phyloP scores from a whole-genome alignment of 805 yeast species.

The Ogataea paradorogensis region DNA sequence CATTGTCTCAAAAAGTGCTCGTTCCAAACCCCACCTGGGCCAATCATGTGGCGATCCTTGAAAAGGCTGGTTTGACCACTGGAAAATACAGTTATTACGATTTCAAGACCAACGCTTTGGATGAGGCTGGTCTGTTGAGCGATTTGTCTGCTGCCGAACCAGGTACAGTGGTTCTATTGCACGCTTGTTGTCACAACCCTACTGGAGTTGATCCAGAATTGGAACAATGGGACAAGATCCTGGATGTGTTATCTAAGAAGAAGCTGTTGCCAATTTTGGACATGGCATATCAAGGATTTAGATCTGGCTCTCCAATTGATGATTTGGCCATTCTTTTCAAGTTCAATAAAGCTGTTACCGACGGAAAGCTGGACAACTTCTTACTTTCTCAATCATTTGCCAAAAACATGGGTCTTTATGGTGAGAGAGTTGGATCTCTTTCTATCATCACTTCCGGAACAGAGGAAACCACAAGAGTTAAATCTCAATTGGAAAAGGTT shows the following conservation, averaged over 20 bases:
- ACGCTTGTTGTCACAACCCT: slow-evolving; percentile 97
- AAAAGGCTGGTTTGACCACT: slow-evolving; percentile 64
- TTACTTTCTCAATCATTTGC: slow-evolving; percentile 88
- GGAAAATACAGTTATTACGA: slow-evolving; percentile 72
- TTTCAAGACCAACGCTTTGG: slow-evolving; percentile 55
- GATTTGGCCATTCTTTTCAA: slow-evolving; percentile 56
- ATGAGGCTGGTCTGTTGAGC: slow-evolving; percentile 58
- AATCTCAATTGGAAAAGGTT: slow-evolving; percentile 73
- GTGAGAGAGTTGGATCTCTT: slow-evolving; percentile 90
- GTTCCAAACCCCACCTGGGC: slow-evolving; percentile 95
- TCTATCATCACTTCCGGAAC: slow-evolving; percentile 57
- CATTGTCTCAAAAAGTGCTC: slow-evolving; percentile 49
- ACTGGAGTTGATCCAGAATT: slow-evolving; percentile 89
- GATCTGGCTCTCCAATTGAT: slow-evolving; percentile 74
- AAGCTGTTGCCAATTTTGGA: slow-evolving; percentile 79
- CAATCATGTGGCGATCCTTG: slow-evolving; percentile 79
- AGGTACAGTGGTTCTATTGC: slow-evolving; percentile 71
- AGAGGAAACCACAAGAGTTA: slow-evolving; percentile 45
- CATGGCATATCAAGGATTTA: slow-evolving; percentile 95
- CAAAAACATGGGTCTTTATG: slow-evolving; percentile 92
- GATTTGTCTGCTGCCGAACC: slow-evolving; percentile 54
- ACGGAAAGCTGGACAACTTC: slow-evolving; percentile 47
- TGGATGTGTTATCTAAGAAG: slow-evolving; percentile 56
- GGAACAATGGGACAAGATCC: slow-evolving; percentile 77
- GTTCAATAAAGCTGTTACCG: slow-evolving; percentile 40